Evolutionary conservation across 208 protist species (phyloP).

Genomic region (Trypanosomatidae sp.): DNA sequence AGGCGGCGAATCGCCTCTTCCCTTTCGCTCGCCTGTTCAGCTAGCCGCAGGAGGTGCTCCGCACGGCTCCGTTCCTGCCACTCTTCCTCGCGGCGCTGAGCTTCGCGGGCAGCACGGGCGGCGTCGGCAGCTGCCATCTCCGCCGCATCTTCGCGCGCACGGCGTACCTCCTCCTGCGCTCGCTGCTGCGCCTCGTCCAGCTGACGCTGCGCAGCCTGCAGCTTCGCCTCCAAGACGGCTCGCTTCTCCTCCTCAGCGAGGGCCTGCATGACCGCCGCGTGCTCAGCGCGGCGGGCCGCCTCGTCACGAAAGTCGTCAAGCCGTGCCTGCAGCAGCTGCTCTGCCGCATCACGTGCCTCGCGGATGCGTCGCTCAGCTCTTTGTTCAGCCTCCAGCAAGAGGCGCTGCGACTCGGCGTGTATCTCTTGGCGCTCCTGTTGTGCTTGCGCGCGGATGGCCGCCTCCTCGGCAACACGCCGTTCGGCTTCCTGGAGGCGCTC

Average conservation of each 20-base stretch:
- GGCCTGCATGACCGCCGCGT: conserved; percentile 39
- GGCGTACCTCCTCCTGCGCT: conserved; percentile 34
- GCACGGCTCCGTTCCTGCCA: conserved; percentile 27
- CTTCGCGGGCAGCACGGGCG: conserved; percentile 28
- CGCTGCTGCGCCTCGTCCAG: conserved; percentile 54
- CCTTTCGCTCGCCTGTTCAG: conserved; percentile 37
- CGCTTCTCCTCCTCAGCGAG: conserved; percentile 54
- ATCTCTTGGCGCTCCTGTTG: conserved; percentile 30
- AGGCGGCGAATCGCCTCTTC: conserved; percentile 35
- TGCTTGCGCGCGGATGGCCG: conserved; percentile 25
- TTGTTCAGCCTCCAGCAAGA: conserved; percentile 48
- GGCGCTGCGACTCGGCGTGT: conserved; percentile 27
- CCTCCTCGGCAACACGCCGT: conserved; percentile 51
- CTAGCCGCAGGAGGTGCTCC: conserved; percentile 30
- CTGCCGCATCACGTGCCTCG: conserved; percentile 34
- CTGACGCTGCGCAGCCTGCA: conserved; percentile 51
- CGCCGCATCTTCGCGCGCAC: conserved; percentile 45
- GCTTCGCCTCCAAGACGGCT: conserved; percentile 49
- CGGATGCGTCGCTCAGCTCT: conserved; percentile 53
- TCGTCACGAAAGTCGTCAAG: conserved; percentile 38
- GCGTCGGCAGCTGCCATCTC: conserved; percentile 41
- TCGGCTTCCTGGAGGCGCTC: conserved; percentile 59
- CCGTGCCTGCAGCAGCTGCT: conserved; percentile 36
- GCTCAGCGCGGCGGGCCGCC: conserved; percentile 35
- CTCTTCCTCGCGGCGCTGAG: conserved; percentile 39